phyloP scores from a whole-genome alignment of 2,329 filamentous ascomycete genomes.

The Hortaea werneckii region DNA sequence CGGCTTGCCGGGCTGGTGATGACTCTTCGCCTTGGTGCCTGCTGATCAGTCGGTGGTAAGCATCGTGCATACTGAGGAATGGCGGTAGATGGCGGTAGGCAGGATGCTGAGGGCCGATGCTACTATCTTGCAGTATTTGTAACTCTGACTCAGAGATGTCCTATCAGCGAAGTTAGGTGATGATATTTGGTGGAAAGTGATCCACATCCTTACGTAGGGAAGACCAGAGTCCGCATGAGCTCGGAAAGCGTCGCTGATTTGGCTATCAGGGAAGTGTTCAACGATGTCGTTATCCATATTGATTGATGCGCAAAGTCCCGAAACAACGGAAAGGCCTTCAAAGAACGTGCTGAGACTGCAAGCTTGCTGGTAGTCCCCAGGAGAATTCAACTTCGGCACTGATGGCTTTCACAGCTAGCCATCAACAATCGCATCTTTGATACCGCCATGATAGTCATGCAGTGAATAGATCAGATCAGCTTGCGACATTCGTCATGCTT shows the following conservation, averaged over 20 bases:
- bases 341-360: too few species aligned
- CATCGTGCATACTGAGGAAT: not conserved
- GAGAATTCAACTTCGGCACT: too few species aligned
- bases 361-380: too few species aligned
- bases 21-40: not conserved
- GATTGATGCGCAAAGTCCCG: too few species aligned
- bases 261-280: not conserved
- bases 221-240: not conserved
- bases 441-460: not conserved
- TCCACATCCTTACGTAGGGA: not conserved
- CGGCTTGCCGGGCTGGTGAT: not conserved
- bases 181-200: too few species aligned
- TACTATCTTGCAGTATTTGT: not conserved
- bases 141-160: not conserved
- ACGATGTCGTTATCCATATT: not conserved
- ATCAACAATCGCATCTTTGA: too few species aligned
- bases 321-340: too few species aligned
- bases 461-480: not conserved
- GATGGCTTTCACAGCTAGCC: too few species aligned
- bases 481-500: constrained; percentile 2
- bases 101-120: not conserved
- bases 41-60: not conserved
- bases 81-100: not conserved
- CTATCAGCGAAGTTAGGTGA: not conserved
- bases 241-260: not conserved